Evolutionary conservation across 1,284 basidiomycete genomes (phyloP), one percentile per base, ranked within the genome.

Genomic region (Cryptococcus deneoformans): DNA sequence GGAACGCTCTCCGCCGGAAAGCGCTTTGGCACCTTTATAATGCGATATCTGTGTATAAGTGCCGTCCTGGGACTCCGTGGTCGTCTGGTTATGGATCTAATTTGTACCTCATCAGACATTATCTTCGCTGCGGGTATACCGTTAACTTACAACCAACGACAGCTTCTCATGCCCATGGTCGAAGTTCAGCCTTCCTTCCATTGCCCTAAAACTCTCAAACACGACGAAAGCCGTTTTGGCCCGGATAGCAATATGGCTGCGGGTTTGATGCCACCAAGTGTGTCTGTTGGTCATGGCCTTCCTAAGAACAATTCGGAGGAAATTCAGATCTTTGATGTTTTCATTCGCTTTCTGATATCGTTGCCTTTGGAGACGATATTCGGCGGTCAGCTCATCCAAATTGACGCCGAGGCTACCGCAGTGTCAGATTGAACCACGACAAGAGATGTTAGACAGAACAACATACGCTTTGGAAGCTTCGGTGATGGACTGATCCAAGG

Each of bases 1-100:
- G 5, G 92, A 95, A 72, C 97, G 95, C 77, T 99, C 95, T 45
- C 95, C 94, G 49, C 94, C 94, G 0, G 79, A 81, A 40, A 99
- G 83, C 84, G 50, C 63, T 80, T 72, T 87, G 35, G 81, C 77
- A 12, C 82, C 80, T 71, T 89, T 86, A 63, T 90, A 87, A 60
- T 90, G 62, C 12, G 56, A 58, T 16, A 38, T 39, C 44, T 58
- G 53, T 14, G 50, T 60, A 1, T 40, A 14, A 34, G 57, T 45
- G 3, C 52, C 60, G 34, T 54, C 54, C 24, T 57, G 55, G 52
- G 56, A 47, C 52, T 53, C 40, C 46, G 36, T 37, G 40, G 40
- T 44, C 49, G 55, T 70, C 58, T 56, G 64, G 11, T 71, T 71
- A 52, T 72, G 69, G 11, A 71, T 58, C 65, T 65, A 57, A 42